Conservation (phyloP, 176 grass and related monocot genomes). For the Saccharum officinarum region DNA sequence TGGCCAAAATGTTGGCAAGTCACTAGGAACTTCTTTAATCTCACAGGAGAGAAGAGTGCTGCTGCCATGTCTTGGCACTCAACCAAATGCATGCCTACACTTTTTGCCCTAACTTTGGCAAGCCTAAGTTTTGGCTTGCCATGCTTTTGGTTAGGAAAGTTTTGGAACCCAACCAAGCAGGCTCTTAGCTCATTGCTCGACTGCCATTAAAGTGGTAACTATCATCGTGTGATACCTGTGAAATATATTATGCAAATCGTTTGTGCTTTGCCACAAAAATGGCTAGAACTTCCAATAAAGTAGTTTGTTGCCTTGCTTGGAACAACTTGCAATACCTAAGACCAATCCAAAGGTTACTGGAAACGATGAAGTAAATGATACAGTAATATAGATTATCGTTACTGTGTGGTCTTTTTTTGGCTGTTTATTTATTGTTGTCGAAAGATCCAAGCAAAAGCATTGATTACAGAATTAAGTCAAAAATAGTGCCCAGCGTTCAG, state of each 20-base stretch:
- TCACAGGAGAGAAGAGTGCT: too few relatives aligned
- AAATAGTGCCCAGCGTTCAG: not conserved
- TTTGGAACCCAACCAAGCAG: too few relatives aligned
- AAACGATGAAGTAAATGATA: constrained; percentile 1
- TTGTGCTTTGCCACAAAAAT: not conserved
- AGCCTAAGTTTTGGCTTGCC: too few relatives aligned
- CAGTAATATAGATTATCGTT: not conserved
- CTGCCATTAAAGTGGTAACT: not conserved
- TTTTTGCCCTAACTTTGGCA: too few relatives aligned
- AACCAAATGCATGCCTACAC: too few relatives aligned
- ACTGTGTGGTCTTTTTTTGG: not conserved
- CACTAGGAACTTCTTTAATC: too few relatives aligned
- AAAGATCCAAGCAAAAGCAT: constrained; percentile 12
- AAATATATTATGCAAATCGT: not conserved
- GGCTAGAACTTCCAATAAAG: not conserved
- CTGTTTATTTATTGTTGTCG: not conserved
- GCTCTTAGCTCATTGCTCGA: not conserved
- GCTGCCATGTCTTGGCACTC: too few relatives aligned
- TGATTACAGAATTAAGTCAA: constrained; percentile 21
- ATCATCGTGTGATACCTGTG: not conserved
- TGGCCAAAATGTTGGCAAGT: too few relatives aligned
- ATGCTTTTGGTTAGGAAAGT: too few relatives aligned
- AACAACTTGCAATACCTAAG: constrained; percentile 15
- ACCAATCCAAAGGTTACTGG: constrained; percentile 12
- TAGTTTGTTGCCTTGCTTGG: not conserved